phyloP scores from a whole-genome alignment of 306 rosid species.

The Abrus precatorius region DNA sequence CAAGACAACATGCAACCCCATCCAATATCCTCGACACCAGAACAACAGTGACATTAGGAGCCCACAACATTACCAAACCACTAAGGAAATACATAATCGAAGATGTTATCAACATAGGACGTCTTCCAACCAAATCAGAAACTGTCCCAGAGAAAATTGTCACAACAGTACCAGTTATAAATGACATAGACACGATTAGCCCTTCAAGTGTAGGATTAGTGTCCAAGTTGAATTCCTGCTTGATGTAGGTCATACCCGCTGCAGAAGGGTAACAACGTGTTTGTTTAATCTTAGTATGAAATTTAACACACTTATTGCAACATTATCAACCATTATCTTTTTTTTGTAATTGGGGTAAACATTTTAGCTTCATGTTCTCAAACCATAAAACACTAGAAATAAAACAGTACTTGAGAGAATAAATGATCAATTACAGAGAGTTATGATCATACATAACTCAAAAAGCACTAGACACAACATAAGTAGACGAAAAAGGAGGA shows the following conservation, averaged over 20 bases:
- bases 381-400: background rate
- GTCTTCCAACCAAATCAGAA: slow-evolving; percentile 91
- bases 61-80: slow-evolving; percentile 80
- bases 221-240: slow-evolving; percentile 74
- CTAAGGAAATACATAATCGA: slow-evolving; percentile 72
- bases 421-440: background rate
- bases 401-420: background rate
- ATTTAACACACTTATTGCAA: slow-evolving; percentile 9
- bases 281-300: slow-evolving; percentile 22
- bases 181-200: slow-evolving; percentile 87
- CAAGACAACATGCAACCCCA: slow-evolving; percentile 86
- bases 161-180: slow-evolving; percentile 83
- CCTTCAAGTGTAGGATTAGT: slow-evolving; percentile 81
- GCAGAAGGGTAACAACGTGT: slow-evolving; percentile 48
- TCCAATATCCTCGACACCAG: slow-evolving; percentile 76
- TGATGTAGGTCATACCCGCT: slow-evolving; percentile 88
- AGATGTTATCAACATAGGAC: slow-evolving; percentile 79
- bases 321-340: background rate
- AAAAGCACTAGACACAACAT: background rate
- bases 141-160: slow-evolving; percentile 85
- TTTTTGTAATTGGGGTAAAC: background rate
- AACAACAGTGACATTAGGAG: slow-evolving; percentile 78
- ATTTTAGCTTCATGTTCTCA: slow-evolving; percentile 10
- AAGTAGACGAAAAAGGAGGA: background rate
- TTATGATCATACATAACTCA: background rate